A percentile compares a stretch with the other conserved stretches of the same genome.
Conservation (phyloP, 1,284 basidiomycete genomes). For the Pseudozyma sp. region DNA sequence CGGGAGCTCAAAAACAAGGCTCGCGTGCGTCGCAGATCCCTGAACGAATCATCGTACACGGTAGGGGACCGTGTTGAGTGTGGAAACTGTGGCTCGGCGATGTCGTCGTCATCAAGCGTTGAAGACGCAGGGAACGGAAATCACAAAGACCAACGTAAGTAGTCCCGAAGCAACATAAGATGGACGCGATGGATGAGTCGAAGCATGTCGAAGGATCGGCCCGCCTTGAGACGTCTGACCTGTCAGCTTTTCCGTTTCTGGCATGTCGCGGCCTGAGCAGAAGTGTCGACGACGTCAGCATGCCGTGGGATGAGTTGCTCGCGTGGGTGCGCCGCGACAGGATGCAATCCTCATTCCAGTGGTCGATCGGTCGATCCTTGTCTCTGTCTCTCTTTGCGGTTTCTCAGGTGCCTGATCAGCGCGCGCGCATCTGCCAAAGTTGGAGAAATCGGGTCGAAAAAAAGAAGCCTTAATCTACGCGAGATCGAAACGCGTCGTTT, state of each 20-base stretch:
- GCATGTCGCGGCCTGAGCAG: neutral
- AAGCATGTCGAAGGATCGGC: too few species aligned
- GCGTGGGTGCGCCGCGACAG: constrained; percentile 4
- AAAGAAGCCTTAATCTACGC: constrained; percentile 17
- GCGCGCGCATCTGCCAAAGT: neutral
- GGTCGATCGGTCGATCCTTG: constrained; percentile 25
- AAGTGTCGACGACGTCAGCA: neutral
- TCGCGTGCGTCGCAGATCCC: too few species aligned
- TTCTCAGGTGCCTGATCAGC: neutral
- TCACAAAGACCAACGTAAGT: too few species aligned
- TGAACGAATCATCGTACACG: neutral
- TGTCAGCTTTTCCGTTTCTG: neutral
- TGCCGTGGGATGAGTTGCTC: neutral
- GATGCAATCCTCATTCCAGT: constrained; percentile 22
- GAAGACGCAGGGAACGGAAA: too few species aligned
- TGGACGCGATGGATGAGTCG: too few species aligned
- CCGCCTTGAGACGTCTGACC: too few species aligned
- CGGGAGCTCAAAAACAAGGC: constrained; percentile 1
- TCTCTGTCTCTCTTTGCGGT: neutral
- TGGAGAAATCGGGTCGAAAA: neutral
- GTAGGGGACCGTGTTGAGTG: neutral
- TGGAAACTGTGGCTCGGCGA: neutral
- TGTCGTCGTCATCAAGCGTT: constrained; percentile 10
- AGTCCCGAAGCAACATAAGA: too few species aligned
- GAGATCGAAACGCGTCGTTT: constrained; percentile 21